These are phyloP conservation scores for Wickerhamiella nectarea DNA, from an alignment of 805 yeast species.

Conservation along the genomic window DNA sequence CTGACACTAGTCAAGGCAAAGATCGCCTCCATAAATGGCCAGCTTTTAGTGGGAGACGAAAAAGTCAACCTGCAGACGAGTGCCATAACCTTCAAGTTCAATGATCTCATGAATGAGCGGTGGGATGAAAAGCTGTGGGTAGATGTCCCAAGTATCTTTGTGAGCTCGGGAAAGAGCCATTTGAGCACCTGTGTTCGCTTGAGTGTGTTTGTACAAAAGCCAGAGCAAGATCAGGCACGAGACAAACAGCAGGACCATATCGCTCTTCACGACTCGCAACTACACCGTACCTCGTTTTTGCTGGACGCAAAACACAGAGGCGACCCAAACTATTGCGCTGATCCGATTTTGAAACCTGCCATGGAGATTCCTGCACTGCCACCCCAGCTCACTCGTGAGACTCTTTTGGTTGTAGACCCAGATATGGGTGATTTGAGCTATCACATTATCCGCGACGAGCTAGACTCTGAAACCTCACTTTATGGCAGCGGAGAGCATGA, in stretches of 20 bases:
- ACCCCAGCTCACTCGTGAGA: slow-evolving; percentile 40
- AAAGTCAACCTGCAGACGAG: slow-evolving; percentile 20
- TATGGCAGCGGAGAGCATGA: slow-evolving; percentile 3
- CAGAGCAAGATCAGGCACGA: background rate
- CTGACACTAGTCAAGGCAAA: slow-evolving; percentile 50
- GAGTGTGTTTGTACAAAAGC: background rate
- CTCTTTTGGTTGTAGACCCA: slow-evolving; percentile 31
- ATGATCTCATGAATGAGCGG: slow-evolving; percentile 57
- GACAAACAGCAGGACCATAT: slow-evolving; percentile 52
- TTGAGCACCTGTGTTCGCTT: slow-evolving; percentile 28
- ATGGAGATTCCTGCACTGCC: slow-evolving; percentile 51
- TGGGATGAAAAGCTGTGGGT: slow-evolving; percentile 45
- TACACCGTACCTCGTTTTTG: slow-evolving; percentile 64
- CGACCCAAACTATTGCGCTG: slow-evolving; percentile 10
- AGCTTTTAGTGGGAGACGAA: slow-evolving; percentile 27
- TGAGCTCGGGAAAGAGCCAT: slow-evolving; percentile 40
- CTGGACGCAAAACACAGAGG: slow-evolving; percentile 39
- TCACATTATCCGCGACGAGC: slow-evolving; percentile 9
- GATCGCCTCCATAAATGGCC: slow-evolving; percentile 35
- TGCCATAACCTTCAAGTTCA: slow-evolving; percentile 31
- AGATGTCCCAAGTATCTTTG: slow-evolving; percentile 41
- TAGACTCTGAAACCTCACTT: slow-evolving; percentile 9
- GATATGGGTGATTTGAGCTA: slow-evolving; percentile 15
- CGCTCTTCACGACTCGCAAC: slow-evolving; percentile 64
- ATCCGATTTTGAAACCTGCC: slow-evolving; percentile 31